Conservation (phyloP, 495 filamentous ascomycete species). For the Lophiostoma macrostomum region DNA sequence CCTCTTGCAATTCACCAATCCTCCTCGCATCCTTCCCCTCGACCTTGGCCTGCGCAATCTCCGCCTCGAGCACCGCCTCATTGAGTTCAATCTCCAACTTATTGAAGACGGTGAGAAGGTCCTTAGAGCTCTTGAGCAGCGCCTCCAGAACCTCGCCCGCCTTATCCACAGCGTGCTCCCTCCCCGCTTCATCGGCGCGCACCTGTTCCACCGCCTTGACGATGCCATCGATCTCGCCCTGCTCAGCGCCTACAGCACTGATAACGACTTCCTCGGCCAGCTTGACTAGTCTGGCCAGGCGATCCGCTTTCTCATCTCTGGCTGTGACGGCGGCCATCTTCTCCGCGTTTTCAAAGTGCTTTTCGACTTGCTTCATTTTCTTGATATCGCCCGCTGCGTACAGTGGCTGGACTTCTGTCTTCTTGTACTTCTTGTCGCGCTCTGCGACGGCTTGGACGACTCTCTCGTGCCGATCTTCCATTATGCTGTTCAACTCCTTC, state of each 20-base stretch:
- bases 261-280: conserved; percentile 38
- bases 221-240: conserved; percentile 35
- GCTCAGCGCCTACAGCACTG: conserved; percentile 35
- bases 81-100: conserved; percentile 34
- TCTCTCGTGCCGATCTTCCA: conserved; percentile 39
- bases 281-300: conserved; percentile 32
- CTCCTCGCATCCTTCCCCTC: conserved; percentile 21
- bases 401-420: conserved; percentile 41
- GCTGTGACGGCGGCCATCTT: conserved; percentile 25
- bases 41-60: conserved; percentile 34
- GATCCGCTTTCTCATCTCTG: conserved; percentile 19
- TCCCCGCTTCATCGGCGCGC: conserved; percentile 9
- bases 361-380: conserved; percentile 44
- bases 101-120: conserved; percentile 38
- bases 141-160: conserved; percentile 29
- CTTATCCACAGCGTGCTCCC: conserved; percentile 24
- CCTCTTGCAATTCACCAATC: conserved; percentile 23
- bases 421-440: conserved; percentile 40
- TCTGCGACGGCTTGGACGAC: conserved; percentile 39
- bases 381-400: conserved; percentile 38
- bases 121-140: conserved; percentile 26
- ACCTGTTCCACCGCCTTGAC: conserved; percentile 29
- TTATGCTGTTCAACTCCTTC: conserved; percentile 27
- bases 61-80: conserved; percentile 22
- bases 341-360: conserved; percentile 44